Base-by-base conservation (phyloP, 148 eudicot genomes). In the Hydrangea macrophylla region DNA sequence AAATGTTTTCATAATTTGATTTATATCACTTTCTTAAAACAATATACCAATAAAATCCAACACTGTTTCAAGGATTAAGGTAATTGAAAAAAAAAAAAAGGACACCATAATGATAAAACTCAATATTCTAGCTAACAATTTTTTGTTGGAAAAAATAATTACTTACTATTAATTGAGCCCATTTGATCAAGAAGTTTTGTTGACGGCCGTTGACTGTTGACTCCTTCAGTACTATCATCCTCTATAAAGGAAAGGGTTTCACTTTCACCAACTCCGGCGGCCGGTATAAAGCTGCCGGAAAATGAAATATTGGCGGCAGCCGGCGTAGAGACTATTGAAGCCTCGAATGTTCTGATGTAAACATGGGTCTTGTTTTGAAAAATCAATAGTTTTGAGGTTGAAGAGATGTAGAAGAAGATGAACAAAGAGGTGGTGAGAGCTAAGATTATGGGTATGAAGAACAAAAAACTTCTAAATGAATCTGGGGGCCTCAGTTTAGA, bases 381-480 rank as follows among this genome's bases (percentile, higher is more conserved):
- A 64, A 62, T 40, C 24, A 76, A n/a, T 2, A 76, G 62, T 59
- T 66, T 73, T 9, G 81, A 70, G 42, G 83, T 79, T 0, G 70
- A 83, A 64, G 71, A 70, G 10, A 78, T 28, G 62, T 57, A 72
- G 62, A 24, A 24, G 35, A 79, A 64, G 5, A 83, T 32, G 6
- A 75, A 55, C 35, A 83, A 15, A 26, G 70, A 44, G 37, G 61
- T 65, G 2, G 54, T 18, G 20, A 82, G 50, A 55, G 78, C 74
- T 37, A 82, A 70, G 59, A 24, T 53, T 0, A 60, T 36, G 27
- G 71, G 27, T 33, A 71, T 25, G 45, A 71, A 54, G 17, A 70
- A 55, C 25, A 73, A n/a, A n/a, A n/a, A 30, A 32, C 67, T 69
- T 63, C 53, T 65, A 0, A 42, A 56, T 39, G 70, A 62, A 50